Conservation (phyloP, 139 green algal species). For the Limnomonas spitsbergensis region DNA sequence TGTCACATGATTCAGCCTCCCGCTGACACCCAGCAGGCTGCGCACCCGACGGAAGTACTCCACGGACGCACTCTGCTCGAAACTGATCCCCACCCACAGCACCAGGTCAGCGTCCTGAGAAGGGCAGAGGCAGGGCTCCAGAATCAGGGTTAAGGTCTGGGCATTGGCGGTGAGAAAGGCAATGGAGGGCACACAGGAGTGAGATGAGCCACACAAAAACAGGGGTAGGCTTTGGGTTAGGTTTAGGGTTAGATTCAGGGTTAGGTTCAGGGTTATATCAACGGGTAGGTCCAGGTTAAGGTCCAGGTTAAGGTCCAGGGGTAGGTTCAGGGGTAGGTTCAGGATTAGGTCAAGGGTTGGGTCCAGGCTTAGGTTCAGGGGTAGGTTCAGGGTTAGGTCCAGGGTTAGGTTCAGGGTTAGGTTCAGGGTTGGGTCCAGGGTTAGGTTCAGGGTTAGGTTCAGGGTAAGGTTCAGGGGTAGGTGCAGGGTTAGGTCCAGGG, state of each 20-base stretch:
- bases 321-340: too few species aligned
- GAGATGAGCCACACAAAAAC: not conserved
- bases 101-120: constrained; percentile 64
- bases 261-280: too few species aligned
- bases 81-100: constrained; percentile 89
- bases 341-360: too few species aligned
- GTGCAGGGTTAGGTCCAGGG: too few species aligned
- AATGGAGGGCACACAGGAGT: not conserved
- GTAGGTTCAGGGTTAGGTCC: too few species aligned
- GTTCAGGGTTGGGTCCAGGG: too few species aligned
- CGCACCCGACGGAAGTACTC: constrained; percentile 82
- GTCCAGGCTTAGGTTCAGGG: too few species aligned
- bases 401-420: too few species aligned
- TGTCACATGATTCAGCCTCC: not conserved
- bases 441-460: too few species aligned
- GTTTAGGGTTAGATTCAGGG: not conserved
- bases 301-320: too few species aligned
- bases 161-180: not conserved
- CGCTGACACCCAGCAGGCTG: constrained; percentile 3
- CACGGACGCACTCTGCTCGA: constrained; percentile 82
- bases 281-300: too few species aligned
- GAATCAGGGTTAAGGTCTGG: not conserved
- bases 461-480: too few species aligned
- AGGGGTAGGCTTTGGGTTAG: not conserved
- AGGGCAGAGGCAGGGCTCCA: not conserved